phyloP scores from a whole-genome alignment of 2,329 filamentous ascomycete genomes.

The Colletotrichum tamarilloi region DNA sequence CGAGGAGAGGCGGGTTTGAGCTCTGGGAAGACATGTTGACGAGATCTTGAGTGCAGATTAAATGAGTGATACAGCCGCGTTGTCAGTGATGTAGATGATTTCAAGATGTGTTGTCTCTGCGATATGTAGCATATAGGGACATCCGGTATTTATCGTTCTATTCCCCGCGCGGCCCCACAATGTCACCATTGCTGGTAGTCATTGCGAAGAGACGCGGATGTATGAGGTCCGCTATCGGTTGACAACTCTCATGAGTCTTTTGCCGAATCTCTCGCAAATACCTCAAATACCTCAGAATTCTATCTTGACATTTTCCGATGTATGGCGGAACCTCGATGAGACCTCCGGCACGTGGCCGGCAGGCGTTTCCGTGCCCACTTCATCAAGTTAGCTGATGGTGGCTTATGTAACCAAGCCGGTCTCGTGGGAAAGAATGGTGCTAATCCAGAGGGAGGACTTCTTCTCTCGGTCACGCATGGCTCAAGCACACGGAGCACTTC shows the following conservation, averaged over 20 bases:
- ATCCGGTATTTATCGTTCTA: conserved; percentile 11
- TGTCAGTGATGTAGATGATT: not conserved
- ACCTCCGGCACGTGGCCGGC: not conserved
- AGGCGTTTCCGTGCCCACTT: not conserved
- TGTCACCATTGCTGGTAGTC: conserved; percentile 26
- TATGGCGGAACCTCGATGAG: not conserved
- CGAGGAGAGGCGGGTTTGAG: conserved; percentile 53
- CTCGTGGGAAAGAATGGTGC: not conserved
- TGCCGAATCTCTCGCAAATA: not conserved
- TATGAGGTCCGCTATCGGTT: conserved; percentile 21
- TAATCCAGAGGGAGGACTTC: not conserved
- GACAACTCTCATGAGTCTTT: not conserved
- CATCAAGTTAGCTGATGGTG: not conserved
- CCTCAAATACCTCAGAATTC: not conserved
- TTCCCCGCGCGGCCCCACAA: conserved; percentile 35
- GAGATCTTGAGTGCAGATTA: not conserved
- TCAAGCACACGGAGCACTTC: not conserved
- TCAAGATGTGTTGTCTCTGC: not conserved
- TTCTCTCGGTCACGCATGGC: not conserved
- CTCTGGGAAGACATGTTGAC: conserved; percentile 16
- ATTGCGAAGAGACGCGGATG: conserved; percentile 17
- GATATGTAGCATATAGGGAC: not conserved
- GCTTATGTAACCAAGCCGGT: not conserved
- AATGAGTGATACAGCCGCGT: too few species aligned
- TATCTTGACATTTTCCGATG: too few species aligned